Evolutionary conservation across 2,329 filamentous ascomycete genomes (phyloP), one percentile per base, ranked within the genome.

Genomic region (Fusarium penzigii): DNA sequence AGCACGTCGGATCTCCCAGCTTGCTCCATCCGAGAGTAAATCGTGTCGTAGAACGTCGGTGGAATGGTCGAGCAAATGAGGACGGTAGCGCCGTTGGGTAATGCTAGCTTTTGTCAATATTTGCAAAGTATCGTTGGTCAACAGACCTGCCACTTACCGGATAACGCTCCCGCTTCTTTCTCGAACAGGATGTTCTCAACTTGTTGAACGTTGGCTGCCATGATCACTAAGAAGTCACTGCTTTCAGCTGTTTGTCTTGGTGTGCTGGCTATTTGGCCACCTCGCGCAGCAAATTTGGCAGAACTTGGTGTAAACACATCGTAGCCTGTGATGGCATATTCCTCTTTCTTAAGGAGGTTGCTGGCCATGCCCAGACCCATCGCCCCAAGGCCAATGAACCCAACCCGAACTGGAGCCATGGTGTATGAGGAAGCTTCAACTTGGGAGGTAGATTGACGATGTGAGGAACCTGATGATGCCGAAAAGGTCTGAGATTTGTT

Each of bases 361-460:
- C 17, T 42, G 6, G 54, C 54, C 54, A 57, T 52, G 20, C 40
- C 48, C 17, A 50, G 39, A 6, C 52, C 48, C 20, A 46, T 42
- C 17, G 48, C 45, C 6, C 51, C 48, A 2, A 54, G 48, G 49
- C 53, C 56, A 39, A 52, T 25, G 42, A 58, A 52, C 25, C 45
- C 48, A 14, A 57, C 49, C 9, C 34, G 44, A 5, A 39, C 36
- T 13, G 36, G 36, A 39, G 36, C 36, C 36, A 39, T 39, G n/a
- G n/a, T 10, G 9, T 5, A 5, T 39, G 9, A 16, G 36, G 36
- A 13, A 39, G 36, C 36, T 10, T 16, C n/a, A 16, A 16, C 36
- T 16, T 39, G 9, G 36, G 36, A 39, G 3, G n/a, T 16, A 16
- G 36, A 16, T 7, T 4, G 20, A 25, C 7, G 20, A 25, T 25